Conservation (phyloP, 2,329 filamentous ascomycete species). For the Epichloe typhina region DNA sequence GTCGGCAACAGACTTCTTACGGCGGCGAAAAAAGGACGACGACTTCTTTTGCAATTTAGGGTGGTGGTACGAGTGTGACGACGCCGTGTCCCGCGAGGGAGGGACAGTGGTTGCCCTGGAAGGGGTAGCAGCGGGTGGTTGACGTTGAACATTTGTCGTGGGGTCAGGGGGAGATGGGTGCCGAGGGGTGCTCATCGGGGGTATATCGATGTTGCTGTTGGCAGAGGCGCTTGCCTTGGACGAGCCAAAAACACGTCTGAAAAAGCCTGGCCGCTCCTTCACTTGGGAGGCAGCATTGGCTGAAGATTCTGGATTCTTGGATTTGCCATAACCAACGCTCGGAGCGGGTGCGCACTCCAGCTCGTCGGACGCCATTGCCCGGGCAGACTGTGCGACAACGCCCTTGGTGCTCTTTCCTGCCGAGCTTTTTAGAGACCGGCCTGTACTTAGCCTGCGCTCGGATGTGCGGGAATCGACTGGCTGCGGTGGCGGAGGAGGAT, state of each 20-base stretch:
- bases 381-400: constrained; percentile 9
- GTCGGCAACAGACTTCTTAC: constrained; percentile 81
- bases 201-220: neutral
- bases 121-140: constrained; percentile 11
- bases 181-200: constrained; percentile 4
- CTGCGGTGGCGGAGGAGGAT: constrained; percentile 26
- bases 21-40: constrained; percentile 89
- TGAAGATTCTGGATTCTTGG: constrained; percentile 38
- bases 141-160: constrained; percentile 28
- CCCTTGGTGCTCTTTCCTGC: constrained; percentile 20
- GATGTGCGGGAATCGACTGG: constrained; percentile 25
- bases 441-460: constrained; percentile 43
- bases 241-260: constrained; percentile 79
- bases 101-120: constrained; percentile 33
- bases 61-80: constrained; percentile 32
- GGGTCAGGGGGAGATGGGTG: constrained; percentile 21
- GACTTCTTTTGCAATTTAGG: constrained; percentile 70
- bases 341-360: constrained; percentile 44
- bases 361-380: constrained; percentile 22
- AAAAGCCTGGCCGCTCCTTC: constrained; percentile 76
- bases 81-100: constrained; percentile 34
- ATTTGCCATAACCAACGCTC: constrained; percentile 45
- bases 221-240: constrained; percentile 35
- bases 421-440: constrained; percentile 40
- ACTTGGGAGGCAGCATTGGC: constrained; percentile 28